phyloP scores from a whole-genome alignment of 129 eudicot genomes.

The Saposhnikovia divaricata region DNA sequence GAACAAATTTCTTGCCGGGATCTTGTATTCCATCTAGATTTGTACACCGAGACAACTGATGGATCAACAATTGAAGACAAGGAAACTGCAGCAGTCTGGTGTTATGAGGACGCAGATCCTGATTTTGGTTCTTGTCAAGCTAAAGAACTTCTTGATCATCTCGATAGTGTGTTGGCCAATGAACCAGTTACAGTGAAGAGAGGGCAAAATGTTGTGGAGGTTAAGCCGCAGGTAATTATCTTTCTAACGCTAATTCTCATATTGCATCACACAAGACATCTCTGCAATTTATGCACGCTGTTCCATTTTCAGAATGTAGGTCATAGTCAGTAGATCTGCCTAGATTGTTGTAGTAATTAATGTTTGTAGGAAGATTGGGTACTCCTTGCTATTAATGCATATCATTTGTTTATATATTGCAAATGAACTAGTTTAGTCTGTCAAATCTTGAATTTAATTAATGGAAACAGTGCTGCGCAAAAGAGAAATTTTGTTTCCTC shows the following conservation, averaged over 20 bases:
- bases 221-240: slow-evolving; percentile 71
- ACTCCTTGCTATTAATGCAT: background rate
- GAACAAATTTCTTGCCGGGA: too few species aligned
- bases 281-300: background rate
- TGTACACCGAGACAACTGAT: slow-evolving; percentile 81
- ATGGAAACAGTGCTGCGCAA: background rate
- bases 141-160: slow-evolving; percentile 81
- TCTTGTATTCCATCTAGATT: too few species aligned
- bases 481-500: background rate
- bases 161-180: slow-evolving; percentile 75
- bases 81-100: slow-evolving; percentile 75
- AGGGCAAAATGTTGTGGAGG: slow-evolving; percentile 73
- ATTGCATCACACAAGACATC: background rate
- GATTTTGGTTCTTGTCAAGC: slow-evolving; percentile 95
- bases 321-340: background rate
- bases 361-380: background rate
- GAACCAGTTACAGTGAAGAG: slow-evolving; percentile 81
- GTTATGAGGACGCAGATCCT: slow-evolving; percentile 86
- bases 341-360: background rate
- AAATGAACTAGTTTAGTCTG: background rate
- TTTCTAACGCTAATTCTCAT: background rate
- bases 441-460: background rate
- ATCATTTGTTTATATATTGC: background rate
- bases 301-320: background rate
- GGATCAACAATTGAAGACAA: slow-evolving; percentile 76